Evolutionary conservation across 2,329 filamentous ascomycete genomes (phyloP), one percentile per base, ranked within the genome.

Genomic region (Pyrenochaeta sp.): DNA sequence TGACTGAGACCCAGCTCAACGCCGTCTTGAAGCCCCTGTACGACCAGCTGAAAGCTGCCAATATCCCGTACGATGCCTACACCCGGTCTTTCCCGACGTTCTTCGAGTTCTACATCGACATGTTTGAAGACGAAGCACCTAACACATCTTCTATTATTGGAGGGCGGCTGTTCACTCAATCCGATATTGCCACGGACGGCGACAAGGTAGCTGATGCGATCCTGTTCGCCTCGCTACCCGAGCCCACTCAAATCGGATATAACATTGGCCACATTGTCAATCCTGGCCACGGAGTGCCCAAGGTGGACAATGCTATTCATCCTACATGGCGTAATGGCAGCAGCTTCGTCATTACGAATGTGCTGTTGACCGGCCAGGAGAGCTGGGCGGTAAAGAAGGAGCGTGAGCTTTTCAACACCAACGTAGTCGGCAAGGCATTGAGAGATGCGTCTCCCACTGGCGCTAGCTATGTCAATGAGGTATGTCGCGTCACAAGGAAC

Each of bases 391-490:
- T 62, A 31, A 74, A 69, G 58, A 60, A 68, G 54, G 53, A 69
- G 36, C 55, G 53, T 7, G 64, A 72, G 45, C 45, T 55, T 12
- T 60, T 64, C 31, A 68, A 73, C 44, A 75, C 72, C 1, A 64
- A 74, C 20, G 60, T 73, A 4, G 49, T 73, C 7, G 71, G 69
- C 3, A 64, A 67, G 59, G 60, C 56, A 7, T 10, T 75, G 37
- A 58, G 72, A 37, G 66, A 71, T n/a, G 72, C 65, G 7, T 64
- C 56, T 7, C 71, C 69, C 1, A 35, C 61, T 32, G 71, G 72
- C 20, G 72, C 70, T n/a, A 65, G 66, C 7, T 75, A 75, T 40
- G 72, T 75, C 15, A 75, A 75, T 32, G 72, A 74, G 55, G 63
- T 68, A 51, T 48, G 57, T 39, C 4, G 39, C 12, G 1, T 18